Base-by-base conservation (phyloP, 202 grass and related monocot genomes). In the Eragrostis tef region DNA sequence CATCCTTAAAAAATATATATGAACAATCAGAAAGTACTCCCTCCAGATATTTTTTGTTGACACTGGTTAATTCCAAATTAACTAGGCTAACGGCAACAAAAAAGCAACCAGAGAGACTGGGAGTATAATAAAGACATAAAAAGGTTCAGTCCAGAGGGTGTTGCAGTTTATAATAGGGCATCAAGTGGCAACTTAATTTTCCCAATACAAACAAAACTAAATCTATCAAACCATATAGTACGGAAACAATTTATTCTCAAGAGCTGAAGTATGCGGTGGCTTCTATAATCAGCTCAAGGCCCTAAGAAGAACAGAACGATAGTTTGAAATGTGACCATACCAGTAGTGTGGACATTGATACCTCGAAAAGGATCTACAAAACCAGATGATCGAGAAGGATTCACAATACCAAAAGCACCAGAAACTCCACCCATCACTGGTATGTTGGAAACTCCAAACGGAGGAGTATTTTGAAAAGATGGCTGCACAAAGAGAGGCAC, bases 361-460 rank as follows among this genome's bases (percentile, higher is more conserved):
- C 79, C 87, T 31, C 85, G 77, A 41, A 17, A 73, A 82, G 68
- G 68, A 72, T 81, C 79, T 49, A 54, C 67, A 17, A 63, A 70
- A 84, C 68, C 86, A 84, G 79, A 68, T 89, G 87, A 20, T 44
- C 51, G 83, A 86, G 78, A 86, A 85, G 79, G 72, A 84, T 93
- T 87, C 75, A 87, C 83, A 74, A 77, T 70, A 82, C 82, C 46
- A 86, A 94, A 86, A 58, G 85, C 58, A 85, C 88, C 81, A 82
- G 87, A 90, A 75, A 89, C 69, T 85, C 92, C 92, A 74, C 79
- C 76, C 26, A 91, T 14, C 75, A 87, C 66, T 77, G 92, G 95
- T 70, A 90, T 84, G 71, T 82, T 79, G 0, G 86, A 78, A 60
- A 86, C 81, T 73, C 90, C 83, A 84, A 93, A 85, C 54, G 87